phyloP scores from a whole-genome alignment of 1,284 basidiomycete genomes.

The Coniferiporia weirii region DNA sequence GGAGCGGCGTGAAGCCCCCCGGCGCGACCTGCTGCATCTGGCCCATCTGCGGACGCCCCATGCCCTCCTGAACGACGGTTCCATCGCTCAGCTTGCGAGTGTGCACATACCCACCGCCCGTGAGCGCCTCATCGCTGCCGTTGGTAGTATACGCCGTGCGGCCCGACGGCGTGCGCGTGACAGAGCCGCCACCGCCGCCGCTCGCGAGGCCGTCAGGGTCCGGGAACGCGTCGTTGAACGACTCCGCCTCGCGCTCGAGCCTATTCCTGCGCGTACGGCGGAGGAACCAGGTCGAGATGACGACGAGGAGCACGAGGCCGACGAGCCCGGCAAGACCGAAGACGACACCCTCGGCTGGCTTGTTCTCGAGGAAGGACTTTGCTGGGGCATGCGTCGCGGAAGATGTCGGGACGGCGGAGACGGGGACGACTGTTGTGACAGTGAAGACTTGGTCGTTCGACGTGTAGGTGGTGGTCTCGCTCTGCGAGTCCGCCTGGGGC shows the following conservation, averaged over 20 bases:
- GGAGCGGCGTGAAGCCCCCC: not conserved
- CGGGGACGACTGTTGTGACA: conserved; percentile 23
- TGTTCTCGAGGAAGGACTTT: conserved; percentile 55
- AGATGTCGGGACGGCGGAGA: not conserved
- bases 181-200: not conserved
- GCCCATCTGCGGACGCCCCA: not conserved
- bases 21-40: conserved; percentile 5
- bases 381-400: conserved; percentile 20
- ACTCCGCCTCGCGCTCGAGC: conserved; percentile 30
- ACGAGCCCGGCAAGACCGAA: conserved; percentile 51
- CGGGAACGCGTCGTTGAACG: conserved; percentile 5
- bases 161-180: conserved; percentile 7
- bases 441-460: conserved; percentile 24
- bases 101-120: conserved; percentile 3
- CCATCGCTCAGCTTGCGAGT: conserved; percentile 4
- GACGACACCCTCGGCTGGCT: conserved; percentile 50
- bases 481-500: conserved; percentile 6
- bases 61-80: not conserved
- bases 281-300: conserved; percentile 41
- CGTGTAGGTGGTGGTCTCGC: conserved; percentile 14
- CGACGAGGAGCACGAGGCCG: conserved; percentile 42
- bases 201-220: conserved; percentile 4
- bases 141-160: conserved; percentile 6
- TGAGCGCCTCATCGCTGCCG: conserved; percentile 10
- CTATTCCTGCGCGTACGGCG: conserved; percentile 43